Evolutionary conservation across 2,329 filamentous ascomycete species (phyloP).

Genomic region (Clarireedia paspali): DNA sequence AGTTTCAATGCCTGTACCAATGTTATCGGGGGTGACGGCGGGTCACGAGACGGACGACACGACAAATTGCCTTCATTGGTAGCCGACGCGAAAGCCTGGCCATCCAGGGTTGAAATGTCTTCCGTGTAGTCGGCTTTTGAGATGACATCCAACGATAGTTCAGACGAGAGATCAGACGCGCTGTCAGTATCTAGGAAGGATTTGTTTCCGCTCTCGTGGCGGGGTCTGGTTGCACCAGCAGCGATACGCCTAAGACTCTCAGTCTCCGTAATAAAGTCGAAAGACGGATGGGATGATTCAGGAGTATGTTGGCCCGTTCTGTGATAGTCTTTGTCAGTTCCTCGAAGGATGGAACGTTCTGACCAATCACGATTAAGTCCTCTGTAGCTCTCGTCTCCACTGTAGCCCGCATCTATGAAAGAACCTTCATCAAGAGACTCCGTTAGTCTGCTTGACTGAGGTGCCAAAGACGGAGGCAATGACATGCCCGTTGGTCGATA

Average conservation of each 20-base stretch:
- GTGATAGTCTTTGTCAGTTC: constrained; percentile 34
- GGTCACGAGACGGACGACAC: constrained; percentile 23
- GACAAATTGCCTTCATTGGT: constrained; percentile 23
- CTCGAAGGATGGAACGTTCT: constrained; percentile 46
- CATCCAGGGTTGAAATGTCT: constrained; percentile 23
- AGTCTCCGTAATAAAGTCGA: constrained; percentile 47
- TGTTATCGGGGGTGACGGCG: constrained; percentile 41
- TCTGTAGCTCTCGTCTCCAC: constrained; percentile 39
- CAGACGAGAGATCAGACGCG: constrained; percentile 52
- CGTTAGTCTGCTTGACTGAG: constrained; percentile 52
- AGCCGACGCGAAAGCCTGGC: constrained; percentile 29
- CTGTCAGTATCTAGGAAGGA: constrained; percentile 28
- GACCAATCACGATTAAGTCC: constrained; percentile 42
- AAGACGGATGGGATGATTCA: constrained; percentile 37
- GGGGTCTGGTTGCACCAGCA: constrained; percentile 14
- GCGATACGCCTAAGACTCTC: constrained; percentile 35
- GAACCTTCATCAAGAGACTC: constrained; percentile 73
- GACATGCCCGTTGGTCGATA: constrained; percentile 21
- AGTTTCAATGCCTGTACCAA: constrained; percentile 40
- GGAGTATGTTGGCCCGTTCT: constrained; percentile 19
- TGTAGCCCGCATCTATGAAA: constrained; percentile 60
- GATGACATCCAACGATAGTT: constrained; percentile 47
- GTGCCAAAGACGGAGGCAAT: constrained; percentile 29
- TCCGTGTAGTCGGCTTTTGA: constrained; percentile 27
- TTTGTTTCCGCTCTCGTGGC: constrained; percentile 28